A percentile compares a stretch with the other conserved stretches of the same genome.
Conservation (phyloP, 2,329 filamentous ascomycete genomes). For the Diaporthe sp. region DNA sequence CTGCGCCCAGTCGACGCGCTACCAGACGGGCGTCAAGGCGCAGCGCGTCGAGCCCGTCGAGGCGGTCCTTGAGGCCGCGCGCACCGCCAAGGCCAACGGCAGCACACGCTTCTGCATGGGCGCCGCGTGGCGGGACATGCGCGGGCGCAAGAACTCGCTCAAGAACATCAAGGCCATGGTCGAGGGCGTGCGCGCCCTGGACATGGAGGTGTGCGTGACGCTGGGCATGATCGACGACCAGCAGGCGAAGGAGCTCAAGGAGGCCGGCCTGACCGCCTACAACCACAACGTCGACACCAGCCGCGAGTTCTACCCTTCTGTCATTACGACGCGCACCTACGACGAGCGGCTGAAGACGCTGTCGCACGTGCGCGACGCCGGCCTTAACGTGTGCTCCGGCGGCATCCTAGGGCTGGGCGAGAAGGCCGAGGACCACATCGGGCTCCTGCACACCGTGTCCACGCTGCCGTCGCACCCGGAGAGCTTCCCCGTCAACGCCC, state of each 20-base stretch:
- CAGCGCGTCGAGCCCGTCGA: conserved; percentile 84
- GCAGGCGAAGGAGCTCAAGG: conserved; percentile 85
- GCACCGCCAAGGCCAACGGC: conserved; percentile 82
- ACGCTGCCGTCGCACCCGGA: conserved; percentile 86
- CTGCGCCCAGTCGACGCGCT: conserved; percentile 88
- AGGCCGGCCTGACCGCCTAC: conserved; percentile 88
- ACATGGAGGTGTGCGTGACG: conserved; percentile 94
- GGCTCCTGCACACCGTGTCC: conserved; percentile 83
- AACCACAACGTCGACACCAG: conserved; percentile 96
- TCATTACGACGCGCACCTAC: conserved; percentile 88
- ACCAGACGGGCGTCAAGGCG: conserved; percentile 81
- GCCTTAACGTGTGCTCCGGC: conserved; percentile 90
- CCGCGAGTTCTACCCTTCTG: conserved; percentile 85
- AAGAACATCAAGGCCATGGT: conserved; percentile 91
- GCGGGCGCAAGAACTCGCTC: conserved; percentile 84
- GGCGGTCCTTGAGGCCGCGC: conserved; percentile 81
- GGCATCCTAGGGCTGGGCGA: conserved; percentile 90
- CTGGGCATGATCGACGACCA: conserved; percentile 88
- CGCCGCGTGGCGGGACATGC: conserved; percentile 94
- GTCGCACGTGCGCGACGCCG: conserved; percentile 82
- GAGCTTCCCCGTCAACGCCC: conserved; percentile 90
- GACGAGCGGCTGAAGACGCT: conserved; percentile 88
- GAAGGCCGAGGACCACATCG: conserved; percentile 80
- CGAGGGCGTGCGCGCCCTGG: conserved; percentile 79
- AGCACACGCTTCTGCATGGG: conserved; percentile 96